A percentile compares a stretch with the other conserved stretches of the same genome.
These are phyloP conservation scores for Plasmopara halstedii DNA, from an alignment of 352 stramenopile genomes.

Conservation along the genomic window DNA sequence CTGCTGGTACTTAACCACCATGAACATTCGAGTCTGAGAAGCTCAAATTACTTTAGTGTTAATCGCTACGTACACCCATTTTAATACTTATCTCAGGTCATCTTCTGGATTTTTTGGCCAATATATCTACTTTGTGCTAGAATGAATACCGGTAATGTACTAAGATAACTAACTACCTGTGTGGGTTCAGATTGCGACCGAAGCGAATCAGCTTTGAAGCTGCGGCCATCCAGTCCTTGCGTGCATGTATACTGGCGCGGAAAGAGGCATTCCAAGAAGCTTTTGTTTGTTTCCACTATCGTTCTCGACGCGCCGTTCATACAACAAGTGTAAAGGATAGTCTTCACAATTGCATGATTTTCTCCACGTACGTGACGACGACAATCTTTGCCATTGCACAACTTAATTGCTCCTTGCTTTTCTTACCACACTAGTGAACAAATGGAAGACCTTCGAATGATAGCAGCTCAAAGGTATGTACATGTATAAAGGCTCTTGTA, in stretches of 20 bases:
- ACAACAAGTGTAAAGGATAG: constrained; percentile 1
- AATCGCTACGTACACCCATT: too few relatives aligned
- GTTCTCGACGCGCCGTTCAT: constrained; percentile 3
- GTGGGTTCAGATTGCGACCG: background rate
- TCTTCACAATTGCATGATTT: constrained; percentile 5
- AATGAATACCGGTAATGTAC: too few relatives aligned
- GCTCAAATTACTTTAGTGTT: too few relatives aligned
- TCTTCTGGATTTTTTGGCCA: too few relatives aligned
- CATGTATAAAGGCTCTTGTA: background rate
- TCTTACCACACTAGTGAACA: constrained; percentile 19
- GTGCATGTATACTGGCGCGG: background rate
- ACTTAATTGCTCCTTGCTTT: constrained; percentile 5
- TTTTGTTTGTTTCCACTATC: background rate
- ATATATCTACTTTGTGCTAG: too few relatives aligned
- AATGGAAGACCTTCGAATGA: constrained; percentile 12
- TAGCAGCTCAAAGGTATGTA: constrained; percentile 16
- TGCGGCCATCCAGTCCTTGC: background rate
- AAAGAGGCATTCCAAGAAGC: background rate
- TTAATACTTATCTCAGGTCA: too few relatives aligned
- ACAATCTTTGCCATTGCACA: constrained; percentile 2
- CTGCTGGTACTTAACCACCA: too few relatives aligned
- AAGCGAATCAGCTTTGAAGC: background rate
- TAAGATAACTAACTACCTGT: too few relatives aligned
- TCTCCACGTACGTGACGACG: constrained; percentile 20
- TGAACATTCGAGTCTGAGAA: too few relatives aligned